Evolutionary conservation across 768 basidiomycete genomes (phyloP).

Genomic region (Pleurotus platypus): DNA sequence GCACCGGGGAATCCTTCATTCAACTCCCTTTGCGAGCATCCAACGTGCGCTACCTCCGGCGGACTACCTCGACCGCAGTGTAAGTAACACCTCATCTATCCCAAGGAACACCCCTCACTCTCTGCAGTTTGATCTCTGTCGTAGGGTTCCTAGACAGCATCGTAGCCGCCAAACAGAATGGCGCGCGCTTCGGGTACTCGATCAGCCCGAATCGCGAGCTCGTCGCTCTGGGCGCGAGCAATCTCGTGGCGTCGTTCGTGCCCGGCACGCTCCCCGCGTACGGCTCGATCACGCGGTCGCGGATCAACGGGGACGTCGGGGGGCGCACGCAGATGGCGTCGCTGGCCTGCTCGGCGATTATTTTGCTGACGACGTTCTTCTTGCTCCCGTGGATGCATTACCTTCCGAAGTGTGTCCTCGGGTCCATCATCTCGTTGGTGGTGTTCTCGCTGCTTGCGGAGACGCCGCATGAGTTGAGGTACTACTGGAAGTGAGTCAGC

Average conservation of each 20-base stretch:
- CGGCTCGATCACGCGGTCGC: conserved; percentile 87
- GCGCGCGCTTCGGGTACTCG: conserved; percentile 78
- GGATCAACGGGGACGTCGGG: conserved; percentile 90
- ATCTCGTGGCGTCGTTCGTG: conserved; percentile 74
- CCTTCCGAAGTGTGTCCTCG: conserved; percentile 87
- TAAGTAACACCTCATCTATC: conserved; percentile 26
- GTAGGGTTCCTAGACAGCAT: conserved; percentile 94
- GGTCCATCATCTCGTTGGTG: conserved; percentile 81
- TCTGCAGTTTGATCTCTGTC: conserved; percentile 64
- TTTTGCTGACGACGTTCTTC: conserved; percentile 86
- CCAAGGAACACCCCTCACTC: not conserved
- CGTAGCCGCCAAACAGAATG: conserved; percentile 92
- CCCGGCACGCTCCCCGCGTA: conserved; percentile 90
- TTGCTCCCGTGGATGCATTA: conserved; percentile 82
- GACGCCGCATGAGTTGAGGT: conserved; percentile 81
- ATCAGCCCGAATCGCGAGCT: conserved; percentile 94
- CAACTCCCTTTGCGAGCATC: conserved; percentile 65
- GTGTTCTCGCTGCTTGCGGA: conserved; percentile 83
- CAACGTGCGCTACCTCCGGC: conserved; percentile 61
- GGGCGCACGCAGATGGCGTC: conserved; percentile 89
- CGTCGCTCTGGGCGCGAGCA: conserved; percentile 86
- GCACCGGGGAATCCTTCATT: conserved; percentile 59
- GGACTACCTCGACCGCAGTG: conserved; percentile 86
- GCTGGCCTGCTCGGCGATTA: conserved; percentile 66
- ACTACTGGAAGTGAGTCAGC: conserved; percentile 70